These are phyloP conservation scores for Butyriboletus loyo DNA, from an alignment of 768 basidiomycete genomes.

Conservation along the genomic window DNA sequence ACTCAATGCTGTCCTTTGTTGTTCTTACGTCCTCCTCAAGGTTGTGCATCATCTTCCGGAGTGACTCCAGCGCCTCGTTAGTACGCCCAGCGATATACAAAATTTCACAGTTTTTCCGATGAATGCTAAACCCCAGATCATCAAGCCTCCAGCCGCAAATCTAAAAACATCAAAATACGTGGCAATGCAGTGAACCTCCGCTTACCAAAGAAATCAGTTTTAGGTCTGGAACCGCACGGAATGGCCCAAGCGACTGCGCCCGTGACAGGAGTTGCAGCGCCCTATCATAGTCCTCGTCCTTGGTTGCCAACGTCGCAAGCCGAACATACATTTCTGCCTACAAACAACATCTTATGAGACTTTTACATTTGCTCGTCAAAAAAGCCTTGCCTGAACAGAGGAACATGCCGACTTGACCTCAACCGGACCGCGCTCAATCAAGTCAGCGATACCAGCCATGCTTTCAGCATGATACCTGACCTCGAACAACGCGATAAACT, in stretches of 20 bases:
- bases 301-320: not conserved
- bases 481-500: slow-evolving; percentile 9
- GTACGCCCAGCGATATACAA: not conserved
- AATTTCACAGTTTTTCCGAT: slow-evolving; percentile 1
- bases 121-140: not conserved
- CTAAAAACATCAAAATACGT: not conserved
- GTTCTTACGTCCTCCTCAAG: not conserved
- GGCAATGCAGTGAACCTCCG: not conserved
- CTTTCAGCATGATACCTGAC: slow-evolving; percentile 8
- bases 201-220: slow-evolving; percentile 1
- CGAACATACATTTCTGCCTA: slow-evolving; percentile 7
- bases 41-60: not conserved
- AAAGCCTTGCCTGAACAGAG: slow-evolving; percentile 4
- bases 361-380: not conserved
- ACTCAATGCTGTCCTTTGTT: slow-evolving; percentile 1
- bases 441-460: slow-evolving; percentile 8
- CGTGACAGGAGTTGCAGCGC: not conserved
- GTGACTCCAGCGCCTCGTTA: not conserved
- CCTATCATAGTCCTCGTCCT: not conserved
- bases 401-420: slow-evolving; percentile 1
- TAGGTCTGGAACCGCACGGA: not conserved
- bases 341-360: not conserved
- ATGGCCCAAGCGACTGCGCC: slow-evolving; percentile 3
- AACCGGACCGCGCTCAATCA: slow-evolving; percentile 1
- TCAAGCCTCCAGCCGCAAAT: slow-evolving; percentile 13